These are phyloP conservation scores for Cladosporium sp. DNA, from an alignment of 2,329 filamentous ascomycete species.

Conservation along the genomic window DNA sequence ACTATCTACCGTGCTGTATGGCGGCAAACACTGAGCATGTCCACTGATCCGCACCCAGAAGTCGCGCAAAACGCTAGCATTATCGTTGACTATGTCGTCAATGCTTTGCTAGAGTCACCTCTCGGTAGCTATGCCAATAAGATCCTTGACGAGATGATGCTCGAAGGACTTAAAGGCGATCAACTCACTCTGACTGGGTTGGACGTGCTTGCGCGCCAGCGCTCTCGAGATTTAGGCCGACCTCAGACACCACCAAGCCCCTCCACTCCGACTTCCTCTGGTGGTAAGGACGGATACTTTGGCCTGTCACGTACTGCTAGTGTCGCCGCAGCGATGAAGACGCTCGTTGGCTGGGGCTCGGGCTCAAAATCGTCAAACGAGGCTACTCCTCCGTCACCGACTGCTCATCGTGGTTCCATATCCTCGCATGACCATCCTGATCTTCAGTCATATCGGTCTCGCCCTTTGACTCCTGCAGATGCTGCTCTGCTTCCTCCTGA, in stretches of 20 bases:
- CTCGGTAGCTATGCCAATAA: conserved; percentile 66
- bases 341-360: conserved; percentile 46
- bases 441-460: conserved; percentile 36
- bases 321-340: conserved; percentile 61
- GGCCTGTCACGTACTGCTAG: conserved; percentile 61
- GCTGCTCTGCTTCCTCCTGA: conserved; percentile 58
- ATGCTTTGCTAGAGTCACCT: conserved; percentile 70
- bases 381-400: conserved; percentile 24
- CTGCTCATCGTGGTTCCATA: conserved; percentile 22
- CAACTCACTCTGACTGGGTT: conserved; percentile 24
- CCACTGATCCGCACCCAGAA: conserved; percentile 90
- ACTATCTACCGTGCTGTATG: conserved; percentile 91
- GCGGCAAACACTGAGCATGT: conserved; percentile 87
- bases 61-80: conserved; percentile 78
- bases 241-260: conserved; percentile 37
- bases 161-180: conserved; percentile 19
- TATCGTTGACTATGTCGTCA: conserved; percentile 83
- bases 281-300: conserved; percentile 56
- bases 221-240: conserved; percentile 51
- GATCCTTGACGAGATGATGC: conserved; percentile 67
- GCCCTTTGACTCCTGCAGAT: conserved; percentile 34
- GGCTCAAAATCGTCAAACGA: conserved; percentile 23
- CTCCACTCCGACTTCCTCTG: conserved; percentile 43
- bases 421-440: conserved; percentile 14
- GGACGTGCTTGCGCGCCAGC: conserved; percentile 26